Evolutionary conservation across 139 green algal genomes (phyloP), one percentile per base, ranked within the genome.

Genomic region (Chlorella vulgaris): DNA sequence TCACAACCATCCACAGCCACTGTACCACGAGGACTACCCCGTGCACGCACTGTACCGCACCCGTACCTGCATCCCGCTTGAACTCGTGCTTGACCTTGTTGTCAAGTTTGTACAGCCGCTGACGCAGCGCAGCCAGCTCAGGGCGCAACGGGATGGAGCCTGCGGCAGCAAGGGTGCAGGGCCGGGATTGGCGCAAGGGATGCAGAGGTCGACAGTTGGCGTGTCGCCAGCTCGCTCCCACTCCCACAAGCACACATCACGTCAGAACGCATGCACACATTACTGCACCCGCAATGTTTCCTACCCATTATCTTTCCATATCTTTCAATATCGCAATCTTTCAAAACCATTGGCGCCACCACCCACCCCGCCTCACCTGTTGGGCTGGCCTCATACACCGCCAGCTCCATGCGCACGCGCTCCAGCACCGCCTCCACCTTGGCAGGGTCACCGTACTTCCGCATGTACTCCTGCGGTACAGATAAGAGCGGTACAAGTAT

Each of bases 61-160:
- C 19, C 67, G 29, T 60, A 79, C 73, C 73, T 15, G 38, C 29
- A 35, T 79, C 73, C 22, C 73, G 73, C 73, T 69, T 69, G 73
- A 79, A 79, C 53, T 79, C 73, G 73, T 79, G 73, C 73, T 79
- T 79, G 2, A 79, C 73, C 53, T 79, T 79, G 73, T 79, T 79
- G 73, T 79, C 73, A 33, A 79, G 53, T 53, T 79, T 79, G 73
- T 79, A 79, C 36, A 79, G 73, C 24, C 73, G 73, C 73, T 79
- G 73, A 22, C 73, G 73, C 73, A 79, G 73, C 51, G 73, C 73
- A 1, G 73, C 73, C 51, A 79, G 73, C 51, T 79, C 73, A 6
- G 73, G 73, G 36, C 73, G 73, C 73, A 79, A 53, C 50, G 73
- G 73, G 73, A 79, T 79, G 53, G 73, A 50, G 53, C 73, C 73